A percentile compares a stretch with the other conserved stretches of the same genome.
These are phyloP conservation scores for Periconia sp. DNA, from an alignment of 2,329 filamentous ascomycete species.

Conservation along the genomic window DNA sequence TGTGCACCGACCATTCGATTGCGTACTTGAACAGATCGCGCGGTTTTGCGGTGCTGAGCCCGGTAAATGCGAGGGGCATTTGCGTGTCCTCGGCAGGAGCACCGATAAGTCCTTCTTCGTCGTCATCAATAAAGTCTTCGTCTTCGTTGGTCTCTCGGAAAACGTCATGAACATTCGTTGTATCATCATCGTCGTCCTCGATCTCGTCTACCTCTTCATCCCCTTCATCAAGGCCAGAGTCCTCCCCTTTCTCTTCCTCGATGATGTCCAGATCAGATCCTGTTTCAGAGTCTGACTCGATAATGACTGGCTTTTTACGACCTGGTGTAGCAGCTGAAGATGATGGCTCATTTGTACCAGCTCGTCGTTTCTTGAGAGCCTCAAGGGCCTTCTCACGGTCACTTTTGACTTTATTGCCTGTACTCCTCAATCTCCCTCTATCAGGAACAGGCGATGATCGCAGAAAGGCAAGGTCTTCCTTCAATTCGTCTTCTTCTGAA, in stretches of 20 bases:
- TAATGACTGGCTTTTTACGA: slow-evolving; percentile 21
- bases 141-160: slow-evolving; percentile 60
- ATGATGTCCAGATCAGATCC: slow-evolving; percentile 37
- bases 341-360: slow-evolving; percentile 31
- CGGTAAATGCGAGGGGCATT: slow-evolving; percentile 71
- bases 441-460: slow-evolving; percentile 34
- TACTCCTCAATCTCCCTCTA: slow-evolving; percentile 26
- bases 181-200: slow-evolving; percentile 17
- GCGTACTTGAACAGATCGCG: slow-evolving; percentile 74
- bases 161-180: slow-evolving; percentile 41
- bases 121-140: slow-evolving; percentile 65
- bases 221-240: slow-evolving; percentile 14
- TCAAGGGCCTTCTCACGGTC: slow-evolving; percentile 48
- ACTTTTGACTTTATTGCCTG: slow-evolving; percentile 24
- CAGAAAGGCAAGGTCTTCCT: slow-evolving; percentile 51
- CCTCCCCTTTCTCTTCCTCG: slow-evolving; percentile 30
- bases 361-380: slow-evolving; percentile 45
- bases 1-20: slow-evolving; percentile 80
- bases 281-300: slow-evolving; percentile 23
- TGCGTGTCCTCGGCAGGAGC: slow-evolving; percentile 57
- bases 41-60: slow-evolving; percentile 65
- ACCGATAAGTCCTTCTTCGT: slow-evolving; percentile 58
- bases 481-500: slow-evolving; percentile 43
- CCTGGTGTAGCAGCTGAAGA: slow-evolving; percentile 23
- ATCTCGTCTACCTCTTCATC: slow-evolving; percentile 25